These are phyloP conservation scores for Thelephora ganbajun DNA, from an alignment of 768 basidiomycete species.

Conservation along the genomic window DNA sequence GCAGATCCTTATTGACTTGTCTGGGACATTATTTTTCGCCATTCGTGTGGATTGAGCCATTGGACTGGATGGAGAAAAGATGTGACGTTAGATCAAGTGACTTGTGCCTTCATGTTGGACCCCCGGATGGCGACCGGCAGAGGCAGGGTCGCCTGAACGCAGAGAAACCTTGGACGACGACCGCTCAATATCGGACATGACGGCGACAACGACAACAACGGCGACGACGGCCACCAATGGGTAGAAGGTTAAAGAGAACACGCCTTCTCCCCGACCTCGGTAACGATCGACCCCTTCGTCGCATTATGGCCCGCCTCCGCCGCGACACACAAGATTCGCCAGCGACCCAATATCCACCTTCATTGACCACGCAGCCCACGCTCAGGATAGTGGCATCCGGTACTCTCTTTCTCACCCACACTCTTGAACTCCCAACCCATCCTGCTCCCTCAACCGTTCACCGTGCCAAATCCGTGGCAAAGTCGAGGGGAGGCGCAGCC, in stretches of 20 bases:
- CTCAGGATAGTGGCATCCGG: slow-evolving; percentile 42
- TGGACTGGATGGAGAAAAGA: too few species aligned
- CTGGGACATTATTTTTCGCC: slow-evolving; percentile 26
- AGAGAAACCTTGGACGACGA: too few species aligned
- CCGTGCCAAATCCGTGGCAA: slow-evolving; percentile 60
- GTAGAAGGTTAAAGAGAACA: too few species aligned
- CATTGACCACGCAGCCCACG: slow-evolving; percentile 14
- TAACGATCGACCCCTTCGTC: background rate
- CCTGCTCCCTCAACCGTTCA: slow-evolving; percentile 42
- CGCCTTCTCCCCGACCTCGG: too few species aligned
- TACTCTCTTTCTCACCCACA: slow-evolving; percentile 69
- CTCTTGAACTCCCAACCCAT: slow-evolving; percentile 44
- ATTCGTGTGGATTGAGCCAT: too few species aligned
- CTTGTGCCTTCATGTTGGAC: too few species aligned
- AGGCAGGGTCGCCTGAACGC: too few species aligned
- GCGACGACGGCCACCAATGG: too few species aligned
- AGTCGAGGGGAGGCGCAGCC: slow-evolving; percentile 59
- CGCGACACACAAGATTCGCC: slow-evolving; percentile 12
- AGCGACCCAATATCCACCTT: slow-evolving; percentile 2
- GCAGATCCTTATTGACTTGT: slow-evolving; percentile 72
- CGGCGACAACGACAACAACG: too few species aligned
- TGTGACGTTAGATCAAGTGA: too few species aligned
- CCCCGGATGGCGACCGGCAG: too few species aligned
- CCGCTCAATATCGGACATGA: too few species aligned
- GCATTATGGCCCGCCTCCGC: slow-evolving; percentile 16